Evolutionary conservation across 176 grass and related monocot species (phyloP).

Genomic region (Triticum monococcum): DNA sequence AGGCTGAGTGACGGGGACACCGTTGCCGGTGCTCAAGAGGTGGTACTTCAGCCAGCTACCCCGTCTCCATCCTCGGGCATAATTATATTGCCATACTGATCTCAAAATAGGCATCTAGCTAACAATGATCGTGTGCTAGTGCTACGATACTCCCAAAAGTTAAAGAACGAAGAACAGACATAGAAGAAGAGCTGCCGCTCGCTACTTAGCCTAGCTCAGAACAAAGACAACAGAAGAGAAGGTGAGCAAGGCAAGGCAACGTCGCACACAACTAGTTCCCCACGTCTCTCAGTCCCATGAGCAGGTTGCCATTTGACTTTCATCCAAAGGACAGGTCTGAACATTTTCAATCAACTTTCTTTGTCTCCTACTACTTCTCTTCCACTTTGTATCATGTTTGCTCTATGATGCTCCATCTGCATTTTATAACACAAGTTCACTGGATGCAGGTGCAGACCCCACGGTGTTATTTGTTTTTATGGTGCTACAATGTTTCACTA

Average conservation of each 20-base stretch:
- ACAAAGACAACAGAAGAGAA: not conserved
- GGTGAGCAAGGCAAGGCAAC: accelerated
- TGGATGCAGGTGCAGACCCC: not conserved
- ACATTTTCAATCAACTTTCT: not conserved
- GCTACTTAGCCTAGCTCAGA: not conserved
- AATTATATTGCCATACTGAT: no score
- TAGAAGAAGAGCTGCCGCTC: no score
- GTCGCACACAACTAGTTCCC: not conserved
- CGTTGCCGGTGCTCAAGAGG: no score
- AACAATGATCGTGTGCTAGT: no score
- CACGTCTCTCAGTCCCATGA: not conserved
- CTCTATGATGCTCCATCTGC: not conserved
- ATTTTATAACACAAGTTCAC: not conserved
- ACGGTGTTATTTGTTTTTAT: no score
- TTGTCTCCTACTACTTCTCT: not conserved
- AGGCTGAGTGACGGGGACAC: no score
- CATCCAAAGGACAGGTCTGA: not conserved
- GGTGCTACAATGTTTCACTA: not conserved
- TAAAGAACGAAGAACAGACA: no score
- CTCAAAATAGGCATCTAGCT: no score
- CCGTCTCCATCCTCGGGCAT: no score
- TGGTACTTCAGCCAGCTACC: no score
- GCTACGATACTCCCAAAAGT: no score
- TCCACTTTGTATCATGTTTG: not conserved
- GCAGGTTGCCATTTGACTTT: not conserved